Evolutionary conservation across 306 rosid species (phyloP), one percentile per base, ranked within the genome.

Genomic region (Rubus parviflorus): DNA sequence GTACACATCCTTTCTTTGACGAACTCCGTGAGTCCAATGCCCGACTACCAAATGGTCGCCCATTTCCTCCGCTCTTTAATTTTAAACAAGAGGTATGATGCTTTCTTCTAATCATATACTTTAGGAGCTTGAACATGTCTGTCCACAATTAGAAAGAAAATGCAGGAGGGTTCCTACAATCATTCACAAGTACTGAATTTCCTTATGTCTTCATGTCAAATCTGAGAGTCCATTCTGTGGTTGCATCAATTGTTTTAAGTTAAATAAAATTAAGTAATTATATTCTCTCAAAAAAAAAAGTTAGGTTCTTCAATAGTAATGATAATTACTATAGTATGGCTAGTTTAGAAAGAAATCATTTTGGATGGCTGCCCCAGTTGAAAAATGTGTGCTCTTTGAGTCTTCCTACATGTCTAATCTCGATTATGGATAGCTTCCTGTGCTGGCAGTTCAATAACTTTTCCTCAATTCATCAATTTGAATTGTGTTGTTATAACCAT

Each of bases 1-100:
- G 98, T 82, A 88, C 93, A 14, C 98, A 94, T 85, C 84, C 98
- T 81, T 94, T 94, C 92, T 94, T 94, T 77, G 97, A 92, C 67
- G 98, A 94, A 63, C 93, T 94, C 57, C 93, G 98, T 16, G 94
- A 90, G 70, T 88, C 92, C 73, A 92, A 90, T 80, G 94, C 90
- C 38, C 98, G 94, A 63, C 83, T 94, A 63, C 93, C 97, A 64
- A 92, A 94, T 72, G 90, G 93, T 52, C 97, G 98, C 45, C 87
- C 90, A 35, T 77, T 94, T 37, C 98, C 98, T 57, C 90, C 90
- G 20, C 90, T 94, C 70, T 94, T 94, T 84, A 90, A 94, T 83
- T 92, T 94, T 81, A 90, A 90, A 82, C 96, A 94, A 82, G 98
- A 94, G 84, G 98, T 94, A 83, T 75, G 90, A 81, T 76, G 45